Percentiles rank a stretch among this genome's conserved stretches.
These are phyloP conservation scores for Podaxis sp. DNA, from an alignment of 768 basidiomycete genomes.

Conservation along the genomic window DNA sequence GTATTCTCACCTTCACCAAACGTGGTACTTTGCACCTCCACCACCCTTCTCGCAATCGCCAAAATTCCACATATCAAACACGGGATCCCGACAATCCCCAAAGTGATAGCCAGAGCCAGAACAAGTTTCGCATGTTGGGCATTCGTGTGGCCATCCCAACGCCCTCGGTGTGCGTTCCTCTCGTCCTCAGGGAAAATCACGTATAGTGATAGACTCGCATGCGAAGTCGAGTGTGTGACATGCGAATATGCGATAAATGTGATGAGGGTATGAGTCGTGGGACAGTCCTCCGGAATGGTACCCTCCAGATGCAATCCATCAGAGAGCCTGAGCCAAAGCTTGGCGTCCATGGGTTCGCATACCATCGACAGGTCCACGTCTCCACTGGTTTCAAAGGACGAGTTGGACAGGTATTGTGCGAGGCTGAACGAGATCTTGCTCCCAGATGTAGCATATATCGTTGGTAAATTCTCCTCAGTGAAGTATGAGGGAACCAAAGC, in stretches of 20 bases:
- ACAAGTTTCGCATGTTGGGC: conserved; percentile 47
- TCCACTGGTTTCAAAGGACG: conserved; percentile 32
- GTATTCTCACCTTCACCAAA: conserved; percentile 57
- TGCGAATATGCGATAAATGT: conserved; percentile 70
- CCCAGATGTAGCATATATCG: conserved; percentile 53
- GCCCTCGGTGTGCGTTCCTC: conserved; percentile 35
- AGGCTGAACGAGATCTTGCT: conserved; percentile 54
- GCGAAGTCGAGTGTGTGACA: conserved; percentile 69
- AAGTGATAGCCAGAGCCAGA: conserved; percentile 59
- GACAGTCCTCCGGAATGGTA: conserved; percentile 48
- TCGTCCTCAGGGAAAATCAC: conserved; percentile 35
- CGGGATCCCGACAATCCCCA: conserved; percentile 62
- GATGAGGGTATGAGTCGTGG: conserved; percentile 41
- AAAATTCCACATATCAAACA: conserved; percentile 54
- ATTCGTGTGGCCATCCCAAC: conserved; percentile 36
- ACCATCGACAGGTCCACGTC: conserved; percentile 53
- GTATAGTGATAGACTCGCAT: conserved; percentile 55
- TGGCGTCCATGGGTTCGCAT: conserved; percentile 44
- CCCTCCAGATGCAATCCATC: conserved; percentile 50
- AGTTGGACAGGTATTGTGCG: conserved; percentile 54
- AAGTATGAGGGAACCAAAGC: conserved; percentile 77
- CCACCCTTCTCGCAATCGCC: conserved; percentile 54
- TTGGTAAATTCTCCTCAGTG: conserved; percentile 51
- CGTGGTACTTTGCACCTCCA: conserved; percentile 60
- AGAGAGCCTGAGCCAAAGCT: conserved; percentile 6